Conservation (phyloP, 768 basidiomycete genomes). For the Lactarius pseudohatsudake region DNA sequence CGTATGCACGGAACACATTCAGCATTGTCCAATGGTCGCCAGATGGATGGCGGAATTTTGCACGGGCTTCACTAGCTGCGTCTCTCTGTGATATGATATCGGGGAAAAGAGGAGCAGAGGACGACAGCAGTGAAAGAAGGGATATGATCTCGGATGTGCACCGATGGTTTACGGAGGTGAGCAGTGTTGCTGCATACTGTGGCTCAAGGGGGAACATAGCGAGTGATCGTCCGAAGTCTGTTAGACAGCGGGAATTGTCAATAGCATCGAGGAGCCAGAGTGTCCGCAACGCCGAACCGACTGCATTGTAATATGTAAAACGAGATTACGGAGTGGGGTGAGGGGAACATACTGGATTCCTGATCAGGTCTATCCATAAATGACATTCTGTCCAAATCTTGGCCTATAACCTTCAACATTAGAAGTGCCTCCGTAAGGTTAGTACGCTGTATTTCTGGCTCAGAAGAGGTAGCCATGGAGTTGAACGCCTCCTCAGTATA, state of each 20-base stretch:
- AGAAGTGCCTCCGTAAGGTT: slow-evolving; percentile 81
- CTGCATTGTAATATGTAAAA: slow-evolving; percentile 37
- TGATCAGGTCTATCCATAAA: slow-evolving; percentile 86
- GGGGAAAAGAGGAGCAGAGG: slow-evolving; percentile 78
- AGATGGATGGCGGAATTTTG: slow-evolving; percentile 76
- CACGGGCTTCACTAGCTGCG: slow-evolving; percentile 62
- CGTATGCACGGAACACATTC: slow-evolving; percentile 80
- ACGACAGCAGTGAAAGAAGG: slow-evolving; percentile 80
- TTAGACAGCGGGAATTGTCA: slow-evolving; percentile 62
- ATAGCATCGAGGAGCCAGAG: slow-evolving; percentile 83
- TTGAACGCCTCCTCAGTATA: slow-evolving; percentile 85
- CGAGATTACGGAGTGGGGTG: not conserved
- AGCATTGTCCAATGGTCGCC: slow-evolving; percentile 93
- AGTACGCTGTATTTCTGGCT: slow-evolving; percentile 90
- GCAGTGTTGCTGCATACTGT: slow-evolving; percentile 68
- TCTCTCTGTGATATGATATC: slow-evolving; percentile 78
- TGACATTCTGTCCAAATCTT: slow-evolving; percentile 77
- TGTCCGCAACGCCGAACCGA: slow-evolving; percentile 61
- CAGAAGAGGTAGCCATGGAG: slow-evolving; percentile 59
- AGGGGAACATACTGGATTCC: slow-evolving; percentile 60
- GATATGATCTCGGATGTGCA: slow-evolving; percentile 81
- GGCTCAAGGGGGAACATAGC: slow-evolving; percentile 93
- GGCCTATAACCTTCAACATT: slow-evolving; percentile 81
- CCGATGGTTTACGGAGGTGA: slow-evolving; percentile 70
- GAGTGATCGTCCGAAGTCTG: slow-evolving; percentile 77